Evolutionary conservation across 352 stramenopile species (phyloP), one percentile per base, ranked within the genome.

Genomic region (Globisporangium mamillatum): DNA sequence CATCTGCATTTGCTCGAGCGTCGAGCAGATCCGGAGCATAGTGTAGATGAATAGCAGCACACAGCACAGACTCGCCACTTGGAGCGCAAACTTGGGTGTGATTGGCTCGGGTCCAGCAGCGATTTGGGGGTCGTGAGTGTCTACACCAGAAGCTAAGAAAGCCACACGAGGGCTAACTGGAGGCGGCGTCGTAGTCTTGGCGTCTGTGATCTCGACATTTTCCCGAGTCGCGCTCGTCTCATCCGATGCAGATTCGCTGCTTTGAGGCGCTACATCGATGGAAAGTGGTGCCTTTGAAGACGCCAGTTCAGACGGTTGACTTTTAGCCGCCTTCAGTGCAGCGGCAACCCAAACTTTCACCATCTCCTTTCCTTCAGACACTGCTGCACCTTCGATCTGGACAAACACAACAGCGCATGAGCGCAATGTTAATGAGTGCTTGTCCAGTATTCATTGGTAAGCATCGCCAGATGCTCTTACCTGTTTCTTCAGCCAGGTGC

Each of bases 401-500:
- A 46, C 5, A 46, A 46, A 60, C 5, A 63, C 63, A 54, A 38
- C n/a, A 29, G 2, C 16, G 9, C 32, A 29, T 44, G 2, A 36
- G 48, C 10, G 9, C 3, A 50, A 46, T 59, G 6, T 44, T 16
- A 27, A 16, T 7, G 27, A 38, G 14, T 16, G 20, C 22, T 24
- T 18, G 18, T n/a, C 10, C 53, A 22, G 20, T 38, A 6, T 1
- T 32, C 12, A 32, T 9, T 24, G 32, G 16, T 6, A 1, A 2
- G 22, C 16, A 6, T 27, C 25, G 16, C 18, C 25, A n/a, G 29
- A 18, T 38, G 27, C 4, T 44, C 70, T 9, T 73, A 94, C 86
- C 81, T 95, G 88, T 32, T 93, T 93, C 77, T 94, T 96, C 22
- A 96, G 71, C 85, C 88, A 94, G 38, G 88, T 96, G 74, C 74